phyloP scores from a whole-genome alignment of 2,329 filamentous ascomycete species.

The Hymenoscyphus linearis region DNA sequence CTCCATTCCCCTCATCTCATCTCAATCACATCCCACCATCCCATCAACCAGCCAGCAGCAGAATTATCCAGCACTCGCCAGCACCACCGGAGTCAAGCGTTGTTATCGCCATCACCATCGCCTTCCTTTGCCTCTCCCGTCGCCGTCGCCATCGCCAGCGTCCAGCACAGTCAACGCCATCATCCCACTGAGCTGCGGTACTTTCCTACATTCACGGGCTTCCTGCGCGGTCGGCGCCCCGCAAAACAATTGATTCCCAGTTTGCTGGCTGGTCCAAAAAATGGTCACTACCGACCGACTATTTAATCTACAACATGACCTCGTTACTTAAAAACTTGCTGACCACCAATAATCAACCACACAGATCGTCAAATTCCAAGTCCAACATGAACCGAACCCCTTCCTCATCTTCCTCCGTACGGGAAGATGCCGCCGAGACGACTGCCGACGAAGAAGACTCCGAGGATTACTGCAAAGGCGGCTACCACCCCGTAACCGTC shows the following conservation, averaged over 20 bases:
- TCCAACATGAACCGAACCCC: constrained; percentile 36
- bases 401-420: constrained; percentile 71
- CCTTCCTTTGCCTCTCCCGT: not conserved
- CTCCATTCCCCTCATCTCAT: constrained; percentile 6
- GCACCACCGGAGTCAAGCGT: not conserved
- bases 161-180: not conserved
- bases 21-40: not conserved
- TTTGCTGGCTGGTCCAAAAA: not conserved
- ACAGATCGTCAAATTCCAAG: constrained; percentile 30
- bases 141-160: not conserved
- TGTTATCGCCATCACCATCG: not conserved
- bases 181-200: not conserved
- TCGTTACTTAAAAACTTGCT: constrained; percentile 28
- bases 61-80: not conserved
- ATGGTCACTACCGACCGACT: not conserved
- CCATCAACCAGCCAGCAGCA: not conserved
- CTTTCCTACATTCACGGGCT: constrained; percentile 5
- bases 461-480: constrained; percentile 98
- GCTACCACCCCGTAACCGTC: constrained; percentile 91
- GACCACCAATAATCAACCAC: constrained; percentile 24
- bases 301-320: constrained; percentile 23
- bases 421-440: constrained; percentile 81
- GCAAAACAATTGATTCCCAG: not conserved
- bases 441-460: constrained; percentile 98
- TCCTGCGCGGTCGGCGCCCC: not conserved